Base-by-base conservation (phyloP, 2,329 filamentous ascomycete species). In the Paraphoma sp. region DNA sequence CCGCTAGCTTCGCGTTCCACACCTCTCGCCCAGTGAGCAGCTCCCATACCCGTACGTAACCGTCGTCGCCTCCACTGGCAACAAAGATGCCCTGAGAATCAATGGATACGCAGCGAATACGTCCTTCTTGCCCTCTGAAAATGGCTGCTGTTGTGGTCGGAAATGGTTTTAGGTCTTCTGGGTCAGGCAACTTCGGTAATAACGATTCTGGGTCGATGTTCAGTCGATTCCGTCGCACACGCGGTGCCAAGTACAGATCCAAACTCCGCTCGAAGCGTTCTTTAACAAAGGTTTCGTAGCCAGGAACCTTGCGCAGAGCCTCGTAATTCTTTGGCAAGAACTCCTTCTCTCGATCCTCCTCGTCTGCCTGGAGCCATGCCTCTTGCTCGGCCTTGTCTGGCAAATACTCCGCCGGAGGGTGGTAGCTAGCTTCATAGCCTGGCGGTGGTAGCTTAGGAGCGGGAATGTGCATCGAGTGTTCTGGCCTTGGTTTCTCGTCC, bases 181-280 rank as follows among this genome's bases (percentile, higher is more conserved):
- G 94, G 57, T 90, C 91, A 7, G 96, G 95, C 7, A 99, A 83
- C 76, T 97, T 97, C 11, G 95, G 94, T 36, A 99, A 84, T 48
- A 99, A 82, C 38, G 92, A 96, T 76, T 91, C 90, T 3, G 95
- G 95, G 69, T 99, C 95, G 71, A 99, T 98, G 79, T 98, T 97
- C 71, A 99, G 86, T 77, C 93, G 91, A 81, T 93, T 97, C 76
- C 96, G 90, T 57, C 94, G 88, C 54, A 99, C 88, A 71, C 95
- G 86, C 45, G 96, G 95, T 14, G 96, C 95, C 57, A 99, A 85
- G 76, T 99, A 99, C 16, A 99, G 84, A 78, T 99, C 96, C 65
- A 99, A 81, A 75, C 93, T 98, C 63, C 96, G 86, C 77, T 99
- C 93, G 69, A 99, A 99, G 65, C 93, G 89, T 78, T 99, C 95